A percentile compares a stretch with the other conserved stretches of the same genome.
Evolutionary conservation across 208 protist genomes (phyloP).

Genomic region (Entamoeba moshkovskii): DNA sequence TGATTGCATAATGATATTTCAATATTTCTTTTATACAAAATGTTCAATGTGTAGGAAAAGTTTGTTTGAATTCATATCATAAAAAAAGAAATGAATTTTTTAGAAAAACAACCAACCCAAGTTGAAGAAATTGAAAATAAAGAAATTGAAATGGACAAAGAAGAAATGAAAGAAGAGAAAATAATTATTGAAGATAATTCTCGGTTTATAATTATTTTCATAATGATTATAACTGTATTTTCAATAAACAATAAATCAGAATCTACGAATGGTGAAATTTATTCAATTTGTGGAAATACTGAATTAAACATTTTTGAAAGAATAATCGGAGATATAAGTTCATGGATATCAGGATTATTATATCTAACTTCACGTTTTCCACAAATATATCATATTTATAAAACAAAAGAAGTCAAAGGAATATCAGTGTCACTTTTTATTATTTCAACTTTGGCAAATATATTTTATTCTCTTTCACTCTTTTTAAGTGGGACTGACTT

Average conservation of each 20-base stretch:
- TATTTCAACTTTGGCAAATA: not conserved
- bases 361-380: not conserved
- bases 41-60: too few relatives aligned
- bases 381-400: not conserved
- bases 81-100: too few relatives aligned
- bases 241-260: not conserved
- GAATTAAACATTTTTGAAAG: not conserved
- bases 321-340: not conserved
- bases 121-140: too few relatives aligned
- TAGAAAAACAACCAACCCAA: too few relatives aligned
- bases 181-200: too few relatives aligned
- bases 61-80: too few relatives aligned
- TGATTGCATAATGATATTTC: not conserved
- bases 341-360: not conserved
- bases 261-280: not conserved
- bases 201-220: too few relatives aligned
- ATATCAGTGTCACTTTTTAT: not conserved
- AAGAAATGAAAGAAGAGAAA: too few relatives aligned
- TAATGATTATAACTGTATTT: too few relatives aligned
- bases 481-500: not conserved
- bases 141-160: too few relatives aligned
- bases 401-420: not conserved
- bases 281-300: not conserved
- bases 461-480: not conserved
- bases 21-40: not conserved